Evolutionary conservation across 2,329 filamentous ascomycete genomes (phyloP), one percentile per base, ranked within the genome.

Genomic region (Colletotrichum ledebouriae): DNA sequence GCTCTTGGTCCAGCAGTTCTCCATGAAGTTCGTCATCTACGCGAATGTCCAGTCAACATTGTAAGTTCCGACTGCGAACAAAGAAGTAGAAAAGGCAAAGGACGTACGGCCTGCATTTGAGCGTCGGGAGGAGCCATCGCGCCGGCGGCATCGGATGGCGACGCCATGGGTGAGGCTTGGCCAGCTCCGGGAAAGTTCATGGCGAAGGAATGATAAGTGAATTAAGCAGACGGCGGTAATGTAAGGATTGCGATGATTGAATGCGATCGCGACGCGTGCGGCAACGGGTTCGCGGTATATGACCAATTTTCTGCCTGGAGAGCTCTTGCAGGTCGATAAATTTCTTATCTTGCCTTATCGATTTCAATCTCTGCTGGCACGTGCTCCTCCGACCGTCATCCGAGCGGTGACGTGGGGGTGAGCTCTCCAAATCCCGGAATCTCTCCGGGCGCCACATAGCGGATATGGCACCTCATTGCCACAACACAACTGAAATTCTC

Each of bases 1-100:
- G 17, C 94, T 92, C 81, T 99, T 99, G 66, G 90, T 90, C 25
- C 91, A 89, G 78, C 96, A 99, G 39, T 93, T 97, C 80, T 98
- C 94, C 93, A 98, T 97, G 49, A 89, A 89, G 25, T 85, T 81
- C 85, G 94, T 89, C 83, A 97, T 91, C 92, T 96, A 7, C 34
- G 55, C 55, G 44, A 29, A 6, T 29, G 6, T 29, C 2, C 29
- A 29, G 29, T 29, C 29, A 29, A 6, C 2, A 29, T 9, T 29
- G 6, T 29, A 29, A 1, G 29, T 29, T 29, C 7, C 6, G 29
- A 7, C 29, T 29, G 29, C 29, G 11, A 7, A 13, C 1, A 39
- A 42, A 57, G 46, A 9, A 9, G 5, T 4, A 6, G 5, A 29
- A 29, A 9, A 9, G 29, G 29, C 29, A 29, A 29, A 29, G 6